Conservation (phyloP, 192 early-diverging fungal species). For the Linnemannia schmuckeri region DNA sequence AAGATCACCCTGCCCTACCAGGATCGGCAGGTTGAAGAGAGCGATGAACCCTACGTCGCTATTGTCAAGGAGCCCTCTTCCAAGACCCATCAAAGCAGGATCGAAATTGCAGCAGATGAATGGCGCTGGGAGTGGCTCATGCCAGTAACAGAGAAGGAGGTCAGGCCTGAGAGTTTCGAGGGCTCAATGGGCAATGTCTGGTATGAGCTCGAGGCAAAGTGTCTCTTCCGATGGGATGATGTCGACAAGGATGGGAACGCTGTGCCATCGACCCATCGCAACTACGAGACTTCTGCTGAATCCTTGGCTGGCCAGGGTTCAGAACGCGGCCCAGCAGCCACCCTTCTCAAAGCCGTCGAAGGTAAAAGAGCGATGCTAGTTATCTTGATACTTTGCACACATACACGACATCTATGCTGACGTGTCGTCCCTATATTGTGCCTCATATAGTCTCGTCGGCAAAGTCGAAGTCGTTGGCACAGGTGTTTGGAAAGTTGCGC, state of each 20-base stretch:
- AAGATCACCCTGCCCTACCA: slow-evolving; percentile 22
- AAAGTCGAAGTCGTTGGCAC: slow-evolving; percentile 25
- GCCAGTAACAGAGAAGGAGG: slow-evolving; percentile 33
- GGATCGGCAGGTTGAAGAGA: slow-evolving; percentile 42
- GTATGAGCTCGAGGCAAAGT: slow-evolving; percentile 53
- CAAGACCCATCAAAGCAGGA: neutral
- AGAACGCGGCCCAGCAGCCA: slow-evolving; percentile 1
- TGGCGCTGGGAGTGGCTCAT: slow-evolving; percentile 54
- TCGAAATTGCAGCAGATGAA: slow-evolving; percentile 33
- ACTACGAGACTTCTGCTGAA: neutral
- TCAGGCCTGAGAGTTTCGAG: slow-evolving; percentile 51
- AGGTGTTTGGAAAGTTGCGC: slow-evolving; percentile 38
- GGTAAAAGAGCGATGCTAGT: neutral
- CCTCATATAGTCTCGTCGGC: slow-evolving; percentile 4
- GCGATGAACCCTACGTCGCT: slow-evolving; percentile 2
- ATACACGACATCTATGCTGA: neutral
- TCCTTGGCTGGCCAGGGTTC: neutral
- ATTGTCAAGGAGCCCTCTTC: slow-evolving; percentile 35
- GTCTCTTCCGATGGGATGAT: slow-evolving; percentile 41
- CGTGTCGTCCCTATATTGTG: no score
- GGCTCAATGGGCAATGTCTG: slow-evolving; percentile 52
- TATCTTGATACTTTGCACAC: neutral
- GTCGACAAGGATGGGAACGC: slow-evolving; percentile 31
- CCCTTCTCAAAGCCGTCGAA: slow-evolving; percentile 7
- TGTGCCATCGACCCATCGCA: neutral